Evolutionary conservation across 1,284 basidiomycete species (phyloP).

Genomic region (Boletus semigastroideus): DNA sequence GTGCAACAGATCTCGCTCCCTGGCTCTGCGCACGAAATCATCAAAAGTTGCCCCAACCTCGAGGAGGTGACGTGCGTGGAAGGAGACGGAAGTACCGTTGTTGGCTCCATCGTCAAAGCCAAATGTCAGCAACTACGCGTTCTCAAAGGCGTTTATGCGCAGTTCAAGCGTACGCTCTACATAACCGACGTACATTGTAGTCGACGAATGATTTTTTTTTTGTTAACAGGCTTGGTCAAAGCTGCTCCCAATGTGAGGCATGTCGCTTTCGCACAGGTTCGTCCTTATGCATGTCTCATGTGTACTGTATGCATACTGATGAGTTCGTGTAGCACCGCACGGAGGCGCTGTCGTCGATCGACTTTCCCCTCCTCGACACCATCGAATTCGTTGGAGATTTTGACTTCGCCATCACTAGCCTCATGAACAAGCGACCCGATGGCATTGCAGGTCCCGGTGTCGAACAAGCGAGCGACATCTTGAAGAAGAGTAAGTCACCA

Average conservation of each 20-base stretch:
- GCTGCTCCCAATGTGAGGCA: not conserved
- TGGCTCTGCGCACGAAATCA: conserved; percentile 32
- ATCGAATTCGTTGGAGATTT: not conserved
- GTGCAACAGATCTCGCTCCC: conserved; percentile 30
- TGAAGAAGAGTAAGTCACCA: not conserved
- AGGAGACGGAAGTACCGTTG: conserved; percentile 3
- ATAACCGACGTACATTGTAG: no score
- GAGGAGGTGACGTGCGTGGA: conserved; percentile 24
- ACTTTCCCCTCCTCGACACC: not conserved
- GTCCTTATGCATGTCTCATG: not conserved
- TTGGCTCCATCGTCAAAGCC: conserved; percentile 10
- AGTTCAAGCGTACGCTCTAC: conserved; percentile 9
- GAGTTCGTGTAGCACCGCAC: not conserved
- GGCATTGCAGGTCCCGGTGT: not conserved
- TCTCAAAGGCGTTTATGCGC: conserved; percentile 1
- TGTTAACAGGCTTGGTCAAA: not conserved
- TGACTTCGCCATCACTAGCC: not conserved
- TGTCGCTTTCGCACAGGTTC: not conserved
- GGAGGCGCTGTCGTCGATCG: not conserved
- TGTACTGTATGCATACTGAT: not conserved
- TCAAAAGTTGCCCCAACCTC: conserved; percentile 33
- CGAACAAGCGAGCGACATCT: not conserved
- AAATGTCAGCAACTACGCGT: conserved; percentile 7
- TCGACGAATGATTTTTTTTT: not conserved
- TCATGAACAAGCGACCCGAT: not conserved